phyloP scores from a whole-genome alignment of 192 early-diverging fungal species.

The Backusella psychrophila region DNA sequence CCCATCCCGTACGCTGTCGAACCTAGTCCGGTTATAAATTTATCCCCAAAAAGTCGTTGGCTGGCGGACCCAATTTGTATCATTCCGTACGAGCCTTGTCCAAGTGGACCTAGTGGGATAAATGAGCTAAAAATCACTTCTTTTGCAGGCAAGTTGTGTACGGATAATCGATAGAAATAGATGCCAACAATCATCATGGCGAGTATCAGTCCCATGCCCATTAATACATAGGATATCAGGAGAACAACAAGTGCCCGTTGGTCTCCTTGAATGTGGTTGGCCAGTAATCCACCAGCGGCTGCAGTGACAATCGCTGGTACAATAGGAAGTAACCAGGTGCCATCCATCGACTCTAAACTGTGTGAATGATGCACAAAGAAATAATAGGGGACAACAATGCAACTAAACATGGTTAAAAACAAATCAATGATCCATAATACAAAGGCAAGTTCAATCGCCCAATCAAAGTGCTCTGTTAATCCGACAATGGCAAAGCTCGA shows the following conservation, averaged over 20 bases:
- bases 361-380: constrained; percentile 43
- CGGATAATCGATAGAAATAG: constrained; percentile 42
- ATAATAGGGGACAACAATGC: constrained; percentile 40
- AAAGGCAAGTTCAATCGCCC: constrained; percentile 40
- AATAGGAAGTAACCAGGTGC: constrained; percentile 47
- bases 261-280: constrained; percentile 24
- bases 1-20: background rate
- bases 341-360: constrained; percentile 39
- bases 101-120: constrained; percentile 46
- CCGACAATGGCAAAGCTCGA: constrained; percentile 30
- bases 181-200: constrained; percentile 40
- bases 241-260: constrained; percentile 27
- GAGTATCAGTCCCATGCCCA: constrained; percentile 44
- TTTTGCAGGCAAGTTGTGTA: constrained; percentile 40
- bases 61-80: constrained; percentile 42
- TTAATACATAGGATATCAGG: constrained; percentile 41
- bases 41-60: background rate
- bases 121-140: constrained; percentile 49
- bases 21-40: background rate
- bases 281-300: constrained; percentile 37
- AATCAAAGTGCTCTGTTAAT: constrained; percentile 21
- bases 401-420: constrained; percentile 33
- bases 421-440: constrained; percentile 45
- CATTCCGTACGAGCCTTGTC: constrained; percentile 44
- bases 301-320: constrained; percentile 50